A percentile compares a stretch with the other conserved stretches of the same genome.
These are phyloP conservation scores for Ogataea salicorniae DNA, from an alignment of 805 yeast genomes.

Conservation along the genomic window DNA sequence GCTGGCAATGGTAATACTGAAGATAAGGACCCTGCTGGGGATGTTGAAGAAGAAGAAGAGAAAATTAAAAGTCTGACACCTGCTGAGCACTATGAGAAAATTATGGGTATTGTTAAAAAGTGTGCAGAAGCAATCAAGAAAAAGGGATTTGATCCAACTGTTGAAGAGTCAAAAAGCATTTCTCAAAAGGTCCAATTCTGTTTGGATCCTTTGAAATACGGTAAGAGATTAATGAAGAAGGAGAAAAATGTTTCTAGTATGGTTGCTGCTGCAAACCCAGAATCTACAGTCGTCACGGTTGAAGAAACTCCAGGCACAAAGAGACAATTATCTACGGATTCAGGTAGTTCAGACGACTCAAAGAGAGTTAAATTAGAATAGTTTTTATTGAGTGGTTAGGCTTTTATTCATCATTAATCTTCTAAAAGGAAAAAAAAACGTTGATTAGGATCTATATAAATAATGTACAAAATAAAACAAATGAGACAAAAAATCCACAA, in stretches of 20 bases:
- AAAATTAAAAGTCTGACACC: slow-evolving; percentile 8
- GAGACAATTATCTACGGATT: background rate
- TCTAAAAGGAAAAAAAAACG: background rate
- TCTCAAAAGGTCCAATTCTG: slow-evolving; percentile 62
- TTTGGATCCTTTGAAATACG: slow-evolving; percentile 45
- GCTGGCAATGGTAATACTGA: background rate
- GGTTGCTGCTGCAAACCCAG: background rate
- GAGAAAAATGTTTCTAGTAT: background rate
- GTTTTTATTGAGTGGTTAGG: background rate
- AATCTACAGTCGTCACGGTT: background rate
- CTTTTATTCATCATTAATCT: background rate
- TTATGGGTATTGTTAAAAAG: slow-evolving; percentile 40
- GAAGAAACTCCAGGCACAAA: slow-evolving; percentile 5
- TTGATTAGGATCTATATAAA: background rate
- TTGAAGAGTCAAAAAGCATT: slow-evolving; percentile 57
- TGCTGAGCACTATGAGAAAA: slow-evolving; percentile 35
- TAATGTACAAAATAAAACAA: background rate
- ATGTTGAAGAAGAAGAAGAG: slow-evolving; percentile 5
- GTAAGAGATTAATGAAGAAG: slow-evolving; percentile 20
- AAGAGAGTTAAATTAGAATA: slow-evolving; percentile 20
- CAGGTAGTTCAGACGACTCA: slow-evolving; percentile 6
- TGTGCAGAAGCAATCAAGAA: slow-evolving; percentile 46
- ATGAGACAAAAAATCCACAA: background rate
- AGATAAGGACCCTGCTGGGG: background rate
- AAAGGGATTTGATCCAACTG: slow-evolving; percentile 39